phyloP scores from a whole-genome alignment of 2,329 filamentous ascomycete species.

The Paracorniculantispora psalliotae region DNA sequence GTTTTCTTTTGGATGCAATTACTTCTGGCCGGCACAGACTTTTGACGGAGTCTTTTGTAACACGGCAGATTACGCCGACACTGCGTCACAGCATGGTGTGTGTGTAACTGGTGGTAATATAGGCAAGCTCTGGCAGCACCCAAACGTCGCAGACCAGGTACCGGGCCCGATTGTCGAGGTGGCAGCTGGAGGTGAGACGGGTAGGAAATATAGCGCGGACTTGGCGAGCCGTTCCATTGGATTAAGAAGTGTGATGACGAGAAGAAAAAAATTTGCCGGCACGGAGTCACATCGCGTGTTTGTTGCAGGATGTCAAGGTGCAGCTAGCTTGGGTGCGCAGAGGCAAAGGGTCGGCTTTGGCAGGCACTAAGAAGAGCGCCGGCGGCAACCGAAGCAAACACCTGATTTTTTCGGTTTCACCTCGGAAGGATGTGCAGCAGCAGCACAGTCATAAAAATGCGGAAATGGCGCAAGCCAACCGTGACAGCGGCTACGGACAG shows the following conservation, averaged over 20 bases:
- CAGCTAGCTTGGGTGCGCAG: no score
- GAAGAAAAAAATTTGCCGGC: background rate
- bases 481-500: background rate
- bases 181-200: background rate
- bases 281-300: conserved; percentile 2
- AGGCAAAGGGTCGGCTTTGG: conserved; percentile 7
- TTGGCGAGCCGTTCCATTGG: background rate
- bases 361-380: background rate
- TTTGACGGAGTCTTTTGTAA: no score
- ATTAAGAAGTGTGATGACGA: background rate
- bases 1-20: no score
- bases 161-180: background rate
- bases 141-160: no score
- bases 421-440: background rate
- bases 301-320: background rate
- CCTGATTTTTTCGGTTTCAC: conserved; percentile 2
- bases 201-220: no score
- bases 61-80: background rate
- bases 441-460: background rate
- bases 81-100: background rate
- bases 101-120: background rate
- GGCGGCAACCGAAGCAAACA: conserved; percentile 7
- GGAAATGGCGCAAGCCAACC: background rate
- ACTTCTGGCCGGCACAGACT: no score
- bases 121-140: no score